A percentile compares a stretch with the other conserved stretches of the same genome.
phyloP scores from a whole-genome alignment of 768 basidiomycete genomes.

The Tylopilus intermedius region DNA sequence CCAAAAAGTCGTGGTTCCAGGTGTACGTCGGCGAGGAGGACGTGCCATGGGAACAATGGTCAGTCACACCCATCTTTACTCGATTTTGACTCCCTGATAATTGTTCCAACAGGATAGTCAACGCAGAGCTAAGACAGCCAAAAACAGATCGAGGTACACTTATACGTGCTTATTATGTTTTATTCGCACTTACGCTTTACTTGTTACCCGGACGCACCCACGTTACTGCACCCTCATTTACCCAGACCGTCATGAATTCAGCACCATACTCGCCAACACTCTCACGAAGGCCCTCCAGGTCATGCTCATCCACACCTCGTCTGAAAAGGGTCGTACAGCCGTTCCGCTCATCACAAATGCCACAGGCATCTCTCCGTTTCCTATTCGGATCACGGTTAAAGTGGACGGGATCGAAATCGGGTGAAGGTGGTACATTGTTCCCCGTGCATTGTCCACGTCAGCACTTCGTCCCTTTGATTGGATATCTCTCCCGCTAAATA shows the following conservation, averaged over 20 bases:
- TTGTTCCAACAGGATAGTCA: conserved; percentile 55
- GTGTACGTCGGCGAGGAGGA: conserved; percentile 68
- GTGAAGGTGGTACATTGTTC: conserved; percentile 10
- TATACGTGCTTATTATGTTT: neutral
- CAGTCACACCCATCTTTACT: conserved; percentile 8
- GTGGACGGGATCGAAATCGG: conserved; percentile 64
- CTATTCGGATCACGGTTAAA: conserved; percentile 62
- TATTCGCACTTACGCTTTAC: neutral
- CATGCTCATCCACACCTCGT: conserved; percentile 75
- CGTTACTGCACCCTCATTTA: too few species aligned
- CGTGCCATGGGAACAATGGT: conserved; percentile 88
- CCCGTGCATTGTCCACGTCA: neutral
- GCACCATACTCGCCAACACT: conserved; percentile 52
- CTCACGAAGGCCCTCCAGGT: conserved; percentile 63
- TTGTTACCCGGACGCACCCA: neutral
- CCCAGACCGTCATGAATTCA: conserved; percentile 48
- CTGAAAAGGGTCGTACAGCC: conserved; percentile 65
- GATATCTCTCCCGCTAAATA: neutral
- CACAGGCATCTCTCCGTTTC: conserved; percentile 74
- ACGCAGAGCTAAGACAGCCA: conserved; percentile 73
- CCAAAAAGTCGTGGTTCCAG: conserved; percentile 72
- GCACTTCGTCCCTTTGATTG: neutral
- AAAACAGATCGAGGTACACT: conserved; percentile 54
- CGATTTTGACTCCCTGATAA: neutral
- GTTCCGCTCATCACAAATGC: conserved; percentile 81